phyloP scores from a whole-genome alignment of 805 yeast species.

The Suhomyces prunicola region DNA sequence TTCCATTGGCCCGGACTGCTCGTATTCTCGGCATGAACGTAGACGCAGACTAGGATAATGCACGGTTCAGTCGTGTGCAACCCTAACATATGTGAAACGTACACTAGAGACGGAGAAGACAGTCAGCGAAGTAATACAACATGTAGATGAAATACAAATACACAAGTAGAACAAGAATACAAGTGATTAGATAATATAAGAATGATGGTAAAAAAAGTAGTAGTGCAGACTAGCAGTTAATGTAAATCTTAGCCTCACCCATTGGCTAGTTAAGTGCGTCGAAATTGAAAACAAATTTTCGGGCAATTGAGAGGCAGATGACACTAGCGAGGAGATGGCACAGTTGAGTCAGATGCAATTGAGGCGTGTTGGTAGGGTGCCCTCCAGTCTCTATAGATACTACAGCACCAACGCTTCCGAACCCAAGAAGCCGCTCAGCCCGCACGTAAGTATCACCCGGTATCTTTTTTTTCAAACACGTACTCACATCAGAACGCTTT shows the following conservation, averaged over 20 bases:
- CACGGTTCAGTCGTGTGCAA: not conserved
- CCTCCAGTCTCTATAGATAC: not conserved
- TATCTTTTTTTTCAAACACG: no score
- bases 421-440: constrained; percentile 3
- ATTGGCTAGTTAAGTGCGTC: not conserved
- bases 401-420: not conserved
- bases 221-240: not conserved
- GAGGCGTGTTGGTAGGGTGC: not conserved
- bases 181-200: not conserved
- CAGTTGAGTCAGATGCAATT: not conserved
- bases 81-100: no score
- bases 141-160: no score
- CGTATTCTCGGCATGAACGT: not conserved
- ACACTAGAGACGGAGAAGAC: no score
- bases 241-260: not conserved
- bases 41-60: not conserved
- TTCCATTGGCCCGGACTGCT: not conserved
- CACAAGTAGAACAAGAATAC: no score
- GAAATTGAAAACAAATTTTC: not conserved
- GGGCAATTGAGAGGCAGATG: not conserved
- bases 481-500: constrained; percentile 23
- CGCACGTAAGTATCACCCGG: constrained; percentile 6
- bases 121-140: no score
- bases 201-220: not conserved
- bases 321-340: not conserved